These are phyloP conservation scores for Beauveria pseudobassiana DNA, from an alignment of 2,329 filamentous ascomycete species.

Conservation along the genomic window DNA sequence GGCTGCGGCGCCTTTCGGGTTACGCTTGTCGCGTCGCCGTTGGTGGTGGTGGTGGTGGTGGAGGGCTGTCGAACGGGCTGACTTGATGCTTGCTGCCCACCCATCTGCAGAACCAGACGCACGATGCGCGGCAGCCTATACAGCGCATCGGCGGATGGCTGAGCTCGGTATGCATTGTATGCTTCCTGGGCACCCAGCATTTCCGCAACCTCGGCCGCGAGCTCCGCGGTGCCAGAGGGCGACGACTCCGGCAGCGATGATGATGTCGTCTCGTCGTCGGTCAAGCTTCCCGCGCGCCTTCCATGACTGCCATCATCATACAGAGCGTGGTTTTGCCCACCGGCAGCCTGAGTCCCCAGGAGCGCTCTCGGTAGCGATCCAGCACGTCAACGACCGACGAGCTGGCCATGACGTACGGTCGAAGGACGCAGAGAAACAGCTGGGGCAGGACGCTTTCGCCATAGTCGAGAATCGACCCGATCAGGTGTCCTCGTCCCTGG, in stretches of 20 bases:
- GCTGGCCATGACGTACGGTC: neutral
- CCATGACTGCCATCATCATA: neutral
- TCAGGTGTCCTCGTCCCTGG: neutral
- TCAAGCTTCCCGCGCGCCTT: neutral
- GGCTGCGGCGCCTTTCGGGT: neutral
- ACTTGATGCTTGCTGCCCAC: neutral
- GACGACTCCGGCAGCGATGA: neutral
- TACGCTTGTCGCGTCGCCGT: too few species aligned
- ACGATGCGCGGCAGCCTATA: neutral
- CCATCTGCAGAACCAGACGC: neutral
- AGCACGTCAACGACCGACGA: neutral
- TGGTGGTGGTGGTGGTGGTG: neutral
- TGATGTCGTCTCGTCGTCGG: neutral
- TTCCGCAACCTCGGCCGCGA: neutral
- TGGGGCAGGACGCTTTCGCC: neutral
- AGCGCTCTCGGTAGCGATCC: neutral
- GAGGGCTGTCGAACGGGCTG: neutral
- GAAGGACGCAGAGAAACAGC: neutral
- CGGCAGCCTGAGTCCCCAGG: neutral
- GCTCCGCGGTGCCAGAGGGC: neutral
- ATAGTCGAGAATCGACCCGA: neutral
- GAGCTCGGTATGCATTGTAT: neutral
- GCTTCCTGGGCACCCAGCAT: neutral
- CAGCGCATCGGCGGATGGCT: neutral
- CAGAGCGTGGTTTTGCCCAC: neutral